phyloP scores from a whole-genome alignment of 2,329 filamentous ascomycete species.

The Trichoderma cornu-damae region DNA sequence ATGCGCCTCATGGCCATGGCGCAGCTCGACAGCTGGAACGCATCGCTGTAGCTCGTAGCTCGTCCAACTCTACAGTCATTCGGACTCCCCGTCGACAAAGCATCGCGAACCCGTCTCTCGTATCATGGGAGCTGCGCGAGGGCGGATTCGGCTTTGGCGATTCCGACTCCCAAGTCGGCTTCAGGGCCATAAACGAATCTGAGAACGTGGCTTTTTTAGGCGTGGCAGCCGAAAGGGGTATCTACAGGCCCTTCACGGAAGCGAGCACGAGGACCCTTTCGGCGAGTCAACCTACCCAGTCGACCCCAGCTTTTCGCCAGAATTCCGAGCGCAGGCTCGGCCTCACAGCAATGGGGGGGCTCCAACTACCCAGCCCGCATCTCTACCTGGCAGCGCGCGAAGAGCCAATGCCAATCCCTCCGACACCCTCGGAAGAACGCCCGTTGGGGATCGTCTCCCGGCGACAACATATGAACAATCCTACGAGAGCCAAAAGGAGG shows the following conservation, averaged over 20 bases:
- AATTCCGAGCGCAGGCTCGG: not conserved
- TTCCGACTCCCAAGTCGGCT: not conserved
- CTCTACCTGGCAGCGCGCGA: not conserved
- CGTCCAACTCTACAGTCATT: slow-evolving; percentile 37
- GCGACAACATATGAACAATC: not conserved
- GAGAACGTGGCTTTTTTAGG: slow-evolving; percentile 36
- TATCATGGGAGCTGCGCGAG: slow-evolving; percentile 30
- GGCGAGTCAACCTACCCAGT: slow-evolving; percentile 1
- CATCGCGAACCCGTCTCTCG: slow-evolving; percentile 23
- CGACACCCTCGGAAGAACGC: not conserved
- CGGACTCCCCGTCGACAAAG: slow-evolving; percentile 31
- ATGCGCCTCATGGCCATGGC: not conserved
- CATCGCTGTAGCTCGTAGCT: not conserved
- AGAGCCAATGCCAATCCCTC: not conserved
- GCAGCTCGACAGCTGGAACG: not conserved
- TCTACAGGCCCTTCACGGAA: slow-evolving; percentile 19
- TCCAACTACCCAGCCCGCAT: not conserved
- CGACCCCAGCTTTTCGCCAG: not conserved
- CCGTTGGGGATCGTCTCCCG: not conserved
- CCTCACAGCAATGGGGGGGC: not conserved
- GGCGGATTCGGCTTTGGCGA: slow-evolving; percentile 31
- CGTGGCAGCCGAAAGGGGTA: slow-evolving; percentile 19
- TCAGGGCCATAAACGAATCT: not conserved
- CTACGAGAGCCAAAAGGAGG: not conserved
- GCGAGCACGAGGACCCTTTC: not conserved